Evolutionary conservation across 1,284 basidiomycete species (phyloP), one percentile per base, ranked within the genome.

Genomic region (Tylopilus orsonianus): DNA sequence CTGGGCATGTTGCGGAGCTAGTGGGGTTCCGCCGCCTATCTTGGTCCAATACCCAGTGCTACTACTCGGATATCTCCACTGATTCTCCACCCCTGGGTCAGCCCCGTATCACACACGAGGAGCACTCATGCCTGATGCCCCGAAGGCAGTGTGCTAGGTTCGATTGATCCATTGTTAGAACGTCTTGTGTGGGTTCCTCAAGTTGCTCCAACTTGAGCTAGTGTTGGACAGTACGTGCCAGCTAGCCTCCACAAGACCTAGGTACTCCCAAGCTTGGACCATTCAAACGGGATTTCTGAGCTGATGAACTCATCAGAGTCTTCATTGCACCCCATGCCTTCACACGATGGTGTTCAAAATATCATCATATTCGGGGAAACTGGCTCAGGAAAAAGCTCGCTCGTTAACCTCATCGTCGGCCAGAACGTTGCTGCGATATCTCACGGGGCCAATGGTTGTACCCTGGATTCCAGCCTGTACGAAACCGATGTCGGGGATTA

Each of bases 341-440:
- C 49, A 32, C 40, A 16, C 40, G 32, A 49, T 43, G 29, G 41
- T 34, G 29, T 40, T 32, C 59, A 62, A 22, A 55, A 68, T 49
- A 47, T 66, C 19, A 50, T 65, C 49, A 48, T 66, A 45, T 56
- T 69, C 24, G 46, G 60, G 33, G 54, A 70, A 49, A 62, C 68
- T 8, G 67, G 67, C 26, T 60, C 64, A 27, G 69, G 62, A 8
- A 64, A 64, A 56, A 68, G 66, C 40, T 68, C 62, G 8, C 56
- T 64, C 29, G 52, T 68, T 13, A 64, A 64, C 46, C 62, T 64
- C 45, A 68, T 68, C 38, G 35, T 64, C 14, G 58, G 51, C 5
- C 29, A 39, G n/a, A 41, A 52, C 2, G 44, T 66, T 34, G 62
- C 62, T 32, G 34, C 47, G 18, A 66, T 58, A 13, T 64, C 62